Evolutionary conservation across 2,329 filamentous ascomycete species (phyloP), one percentile per base, ranked within the genome.

Genomic region (Epichloe aotearoae): DNA sequence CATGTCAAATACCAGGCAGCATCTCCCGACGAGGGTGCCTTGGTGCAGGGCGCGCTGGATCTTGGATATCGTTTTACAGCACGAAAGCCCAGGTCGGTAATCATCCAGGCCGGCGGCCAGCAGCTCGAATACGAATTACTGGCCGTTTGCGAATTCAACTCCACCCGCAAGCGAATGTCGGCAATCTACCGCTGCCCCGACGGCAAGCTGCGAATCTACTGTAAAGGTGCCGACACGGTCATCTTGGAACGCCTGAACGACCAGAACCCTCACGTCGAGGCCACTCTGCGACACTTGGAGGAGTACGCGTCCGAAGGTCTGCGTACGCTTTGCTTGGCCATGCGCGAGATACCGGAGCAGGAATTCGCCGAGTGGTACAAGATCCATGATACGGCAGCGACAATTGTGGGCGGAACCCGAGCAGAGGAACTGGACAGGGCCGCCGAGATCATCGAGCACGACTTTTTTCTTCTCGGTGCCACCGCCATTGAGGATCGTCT

Each of bases 91-190:
- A 82, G 83, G 52, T 80, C 88, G 5, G 93, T 98, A 33, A 85
- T 90, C 40, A 90, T 97, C 58, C 78, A 85, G 51, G 83, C 85
- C 1, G 77, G 79, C 39, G 89, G 86, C 1, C 71, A 79, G 58
- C 77, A 88, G 57, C 74, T 79, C 42, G 86, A 96, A 64, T 98
- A 93, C 64, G 88, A 96, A 65, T 75, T 98, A 39, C 72, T 98
- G 52, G 91, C 91, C 2, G 90, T 98, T n/a, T 96, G 91, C 66
- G 93, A 98, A 67, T 98, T 98, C 75, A 98, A 98, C 70, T 97
- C 93, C 1, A 71, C 67, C 19, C 79, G 93, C 60, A 98, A 98
- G 72, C 79, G 93, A 57, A 98, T 98, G 93, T 97, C 93, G 7
- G 87, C 91, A 20, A 94, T 98, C 58, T 96, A 94, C 72, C 83